Conservation (phyloP, 768 basidiomycete genomes). For the Boletellus emodensis region DNA sequence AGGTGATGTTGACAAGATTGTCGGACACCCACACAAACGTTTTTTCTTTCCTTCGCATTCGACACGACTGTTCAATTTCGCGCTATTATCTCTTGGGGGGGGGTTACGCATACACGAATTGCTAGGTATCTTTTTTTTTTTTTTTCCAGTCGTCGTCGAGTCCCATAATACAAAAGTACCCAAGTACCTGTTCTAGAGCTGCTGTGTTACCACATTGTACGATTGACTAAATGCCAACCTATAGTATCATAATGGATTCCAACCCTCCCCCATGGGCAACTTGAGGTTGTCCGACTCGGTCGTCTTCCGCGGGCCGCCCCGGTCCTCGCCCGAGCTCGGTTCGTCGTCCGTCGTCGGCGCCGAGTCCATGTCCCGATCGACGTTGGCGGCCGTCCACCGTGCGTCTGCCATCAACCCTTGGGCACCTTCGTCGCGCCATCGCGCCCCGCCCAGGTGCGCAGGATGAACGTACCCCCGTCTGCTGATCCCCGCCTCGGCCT, state of each 20-base stretch:
- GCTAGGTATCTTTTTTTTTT: conserved; percentile 20
- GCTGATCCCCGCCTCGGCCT: conserved; percentile 67
- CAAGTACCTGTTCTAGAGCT: conserved; percentile 6
- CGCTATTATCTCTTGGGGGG: conserved; percentile 16
- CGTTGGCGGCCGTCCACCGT: conserved; percentile 29
- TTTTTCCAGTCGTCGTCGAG: not conserved
- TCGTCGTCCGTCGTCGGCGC: conserved; percentile 27
- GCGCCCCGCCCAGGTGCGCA: conserved; percentile 20
- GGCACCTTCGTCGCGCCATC: conserved; percentile 35
- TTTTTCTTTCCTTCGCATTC: too few species aligned
- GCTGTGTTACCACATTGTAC: not conserved
- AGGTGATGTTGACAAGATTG: not conserved
- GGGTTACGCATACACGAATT: conserved; percentile 14
- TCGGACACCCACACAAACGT: not conserved
- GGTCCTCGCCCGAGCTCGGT: conserved; percentile 19
- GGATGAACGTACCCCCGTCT: conserved; percentile 54
- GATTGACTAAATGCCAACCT: not conserved
- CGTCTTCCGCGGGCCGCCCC: not conserved
- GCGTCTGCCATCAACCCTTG: conserved; percentile 37
- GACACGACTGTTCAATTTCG: not conserved
- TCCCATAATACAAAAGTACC: conserved; percentile 20
- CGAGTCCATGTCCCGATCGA: conserved; percentile 17
- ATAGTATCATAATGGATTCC: conserved; percentile 38
- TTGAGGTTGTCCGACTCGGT: conserved; percentile 47
- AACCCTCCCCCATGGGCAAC: conserved; percentile 58